A percentile compares a stretch with the other conserved stretches of the same genome.
Conservation (phyloP, 2,329 filamentous ascomycete genomes). For the Aspergillus versicolor region DNA sequence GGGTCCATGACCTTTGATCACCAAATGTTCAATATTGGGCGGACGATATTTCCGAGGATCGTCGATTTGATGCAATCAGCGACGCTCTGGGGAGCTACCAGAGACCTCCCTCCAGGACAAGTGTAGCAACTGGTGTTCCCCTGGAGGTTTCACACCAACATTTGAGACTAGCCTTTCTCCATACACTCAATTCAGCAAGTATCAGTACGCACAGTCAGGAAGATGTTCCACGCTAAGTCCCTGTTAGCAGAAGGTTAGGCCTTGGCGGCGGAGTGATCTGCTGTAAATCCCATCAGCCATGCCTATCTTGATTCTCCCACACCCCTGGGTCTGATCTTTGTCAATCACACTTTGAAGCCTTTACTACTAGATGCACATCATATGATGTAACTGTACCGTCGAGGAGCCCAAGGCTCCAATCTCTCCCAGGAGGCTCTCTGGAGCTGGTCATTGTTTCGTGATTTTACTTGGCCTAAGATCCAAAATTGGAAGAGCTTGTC, state of each 20-base stretch:
- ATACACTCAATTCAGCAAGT: slow-evolving; percentile 8
- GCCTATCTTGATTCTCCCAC: slow-evolving; percentile 11
- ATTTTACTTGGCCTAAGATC: neutral
- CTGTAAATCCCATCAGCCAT: slow-evolving; percentile 4
- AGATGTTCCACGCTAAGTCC: slow-evolving; percentile 7
- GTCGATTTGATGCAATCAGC: slow-evolving; percentile 8
- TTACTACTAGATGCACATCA: neutral
- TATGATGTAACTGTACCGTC: neutral
- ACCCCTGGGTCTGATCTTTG: slow-evolving; percentile 18
- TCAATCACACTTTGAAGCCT: slow-evolving; percentile 5
- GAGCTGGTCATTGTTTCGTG: neutral
- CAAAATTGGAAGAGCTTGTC: neutral
- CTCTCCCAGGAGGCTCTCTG: neutral
- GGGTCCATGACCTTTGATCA: slow-evolving; percentile 18
- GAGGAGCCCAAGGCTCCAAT: neutral
- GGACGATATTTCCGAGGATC: slow-evolving; percentile 12
- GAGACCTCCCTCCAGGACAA: neutral
- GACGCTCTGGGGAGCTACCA: neutral
- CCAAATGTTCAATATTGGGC: slow-evolving; percentile 24
- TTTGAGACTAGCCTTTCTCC: neutral
- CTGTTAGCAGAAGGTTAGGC: slow-evolving; percentile 19
- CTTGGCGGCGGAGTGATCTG: slow-evolving; percentile 19
- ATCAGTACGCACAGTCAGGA: neutral
- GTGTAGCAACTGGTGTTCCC: neutral
- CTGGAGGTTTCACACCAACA: slow-evolving; percentile 9